Evolutionary conservation across 1,284 basidiomycete species (phyloP), one percentile per base, ranked within the genome.

Genomic region (Ganoderma lingzhi): DNA sequence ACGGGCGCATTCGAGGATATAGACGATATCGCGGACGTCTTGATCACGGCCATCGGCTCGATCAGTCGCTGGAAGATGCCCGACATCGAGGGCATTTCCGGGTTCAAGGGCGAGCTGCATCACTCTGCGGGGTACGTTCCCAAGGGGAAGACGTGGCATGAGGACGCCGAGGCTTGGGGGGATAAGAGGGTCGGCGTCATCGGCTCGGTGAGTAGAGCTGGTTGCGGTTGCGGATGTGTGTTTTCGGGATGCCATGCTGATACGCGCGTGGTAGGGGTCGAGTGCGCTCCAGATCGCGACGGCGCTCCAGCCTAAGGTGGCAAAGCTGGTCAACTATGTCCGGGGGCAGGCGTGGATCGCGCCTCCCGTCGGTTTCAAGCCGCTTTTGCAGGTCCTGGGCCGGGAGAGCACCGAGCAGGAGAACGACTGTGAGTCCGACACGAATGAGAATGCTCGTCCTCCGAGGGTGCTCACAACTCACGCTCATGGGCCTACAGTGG

Each of bases 231-330:
- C 37, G 39, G 19, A 55, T 35, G 41, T 5, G 17, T 17, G 42
- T 44, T 15, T 44, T 35, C 8, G 42, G 15, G 42, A 35, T 23
- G 23, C 35, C 3, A 35, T 35, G 42, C 32, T n/a, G 8, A 42
- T 44, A 17, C 6, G 42, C 8, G 10, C 12, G 39, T 41, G 39
- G 39, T 64, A 89, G 88, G 89, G 90, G 0, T 89, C 89, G 1
- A 88, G 87, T n/a, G 88, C 87, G 1, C 83, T 91, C 35, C 90
- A 91, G 74, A 85, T 90, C 17, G 86, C 90, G 0, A 83, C 89
- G 0, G 83, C 87, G 1, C 78, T 91, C 10, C 88, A 89, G 71
- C 83, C 86, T 0, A 82, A 81, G 67, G 88, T 89, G 5, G 78
- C 79, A 62, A 81, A 84, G 67, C 68, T 91, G 39, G 79, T 81